Evolutionary conservation across 2,329 filamentous ascomycete species (phyloP), one percentile per base, ranked within the genome.

Genomic region (Didymosphaeria variabile): DNA sequence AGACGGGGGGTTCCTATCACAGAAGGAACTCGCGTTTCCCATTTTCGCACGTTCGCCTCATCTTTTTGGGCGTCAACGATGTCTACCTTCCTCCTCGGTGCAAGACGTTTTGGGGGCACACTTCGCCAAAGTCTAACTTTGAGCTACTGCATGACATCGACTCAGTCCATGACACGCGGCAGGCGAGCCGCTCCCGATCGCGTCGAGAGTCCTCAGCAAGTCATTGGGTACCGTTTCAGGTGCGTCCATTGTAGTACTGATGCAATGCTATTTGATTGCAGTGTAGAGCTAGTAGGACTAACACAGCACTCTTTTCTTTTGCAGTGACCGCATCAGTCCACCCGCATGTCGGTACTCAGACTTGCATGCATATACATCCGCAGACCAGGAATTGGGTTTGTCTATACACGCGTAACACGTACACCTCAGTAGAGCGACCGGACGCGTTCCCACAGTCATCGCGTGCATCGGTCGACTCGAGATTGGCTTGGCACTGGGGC

Each of bases 81-180:
- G 26, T 29, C 26, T 26, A n/a, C 9, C 21, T n/a, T 45, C n/a
- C 42, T n/a, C 21, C 42, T 21, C 42, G n/a, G 10, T 17, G 36
- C 36, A 38, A 13, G 36, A 38, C 36, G 36, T 17, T 38, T 38
- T 17, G 36, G 36, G 36, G 36, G 47, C n/a, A n/a, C 26, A 29
- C 6, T 29, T 12, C 46, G 23, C 17, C 26, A 19, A 51, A 31
- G n/a, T 38, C 49, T 15, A 13, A 5, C 17, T 34, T n/a, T n/a
- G 34, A 47, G 36, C 55, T 61, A 45, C 55, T 61, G 56, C 57
- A 62, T 57, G 38, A 59, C 60, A 62, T 57, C 45, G 51, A 62
- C 36, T 53, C 59, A 42, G 26, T 40, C n/a, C 12, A 51, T 12
- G n/a, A 36, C 49, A 13, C n/a, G 31, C 49, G 31, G 31, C 31